phyloP scores from a whole-genome alignment of 176 grass and related monocot genomes.

The Pharus latifolius region DNA sequence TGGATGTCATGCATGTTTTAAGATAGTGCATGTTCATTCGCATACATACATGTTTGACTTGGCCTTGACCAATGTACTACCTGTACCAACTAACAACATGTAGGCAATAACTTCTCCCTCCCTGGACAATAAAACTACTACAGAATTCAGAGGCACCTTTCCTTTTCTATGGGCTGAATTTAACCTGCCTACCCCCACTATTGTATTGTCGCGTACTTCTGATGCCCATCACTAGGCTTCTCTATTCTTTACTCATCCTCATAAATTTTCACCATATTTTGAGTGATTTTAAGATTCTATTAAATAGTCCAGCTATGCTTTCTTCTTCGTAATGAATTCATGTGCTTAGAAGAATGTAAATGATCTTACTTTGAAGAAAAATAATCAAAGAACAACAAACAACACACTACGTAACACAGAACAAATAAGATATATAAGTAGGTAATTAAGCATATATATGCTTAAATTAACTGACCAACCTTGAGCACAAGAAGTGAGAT shows the following conservation, averaged over 20 bases:
- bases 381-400: too few relatives aligned
- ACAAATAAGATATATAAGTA: not conserved
- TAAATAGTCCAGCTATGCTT: not conserved
- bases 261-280: not conserved
- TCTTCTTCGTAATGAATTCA: not conserved
- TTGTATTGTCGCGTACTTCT: not conserved
- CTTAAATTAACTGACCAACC: slow-evolving; percentile 15
- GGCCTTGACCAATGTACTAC: not conserved
- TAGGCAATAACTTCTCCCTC: not conserved
- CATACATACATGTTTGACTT: not conserved
- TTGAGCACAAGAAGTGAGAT: slow-evolving; percentile 37
- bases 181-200: not conserved
- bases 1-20: not conserved
- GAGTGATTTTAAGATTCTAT: not conserved
- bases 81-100: not conserved
- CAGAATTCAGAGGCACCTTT: not conserved
- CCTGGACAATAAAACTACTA: too few relatives aligned
- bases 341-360: too few relatives aligned
- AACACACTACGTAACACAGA: not conserved
- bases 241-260: too few relatives aligned
- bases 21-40: not conserved
- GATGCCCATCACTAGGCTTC: not conserved
- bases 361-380: not conserved
- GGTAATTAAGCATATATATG: not conserved
- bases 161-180: not conserved